A percentile compares a stretch with the other conserved stretches of the same genome.
phyloP scores from a whole-genome alignment of 257 asterid species.

The Solanum paucissectum region DNA sequence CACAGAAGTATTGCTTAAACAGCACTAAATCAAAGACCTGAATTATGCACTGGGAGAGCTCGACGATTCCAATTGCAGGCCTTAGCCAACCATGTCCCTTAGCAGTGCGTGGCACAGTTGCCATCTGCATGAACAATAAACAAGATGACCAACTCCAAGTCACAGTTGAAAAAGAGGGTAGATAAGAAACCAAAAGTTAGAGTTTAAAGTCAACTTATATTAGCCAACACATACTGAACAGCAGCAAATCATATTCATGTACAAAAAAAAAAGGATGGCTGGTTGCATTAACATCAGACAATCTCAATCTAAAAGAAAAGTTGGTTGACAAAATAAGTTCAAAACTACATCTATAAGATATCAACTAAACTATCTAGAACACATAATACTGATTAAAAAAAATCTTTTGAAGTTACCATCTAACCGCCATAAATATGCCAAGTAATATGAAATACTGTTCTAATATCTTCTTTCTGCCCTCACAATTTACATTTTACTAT shows the following conservation, averaged over 20 bases:
- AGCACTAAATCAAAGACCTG: conserved; percentile 37
- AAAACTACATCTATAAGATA: background rate
- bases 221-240: background rate
- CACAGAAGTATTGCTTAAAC: background rate
- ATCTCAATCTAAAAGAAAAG: background rate
- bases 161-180: background rate
- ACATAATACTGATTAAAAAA: background rate
- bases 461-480: background rate
- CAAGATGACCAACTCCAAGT: background rate
- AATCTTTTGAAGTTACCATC: background rate
- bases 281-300: background rate
- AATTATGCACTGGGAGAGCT: conserved; percentile 76
- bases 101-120: conserved; percentile 60
- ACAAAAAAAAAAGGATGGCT: background rate
- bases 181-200: background rate
- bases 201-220: background rate
- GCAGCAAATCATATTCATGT: background rate
- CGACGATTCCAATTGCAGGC: conserved; percentile 74
- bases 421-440: background rate
- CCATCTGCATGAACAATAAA: conserved; percentile 43
- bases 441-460: background rate
- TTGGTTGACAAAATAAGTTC: background rate
- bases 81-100: conserved; percentile 94
- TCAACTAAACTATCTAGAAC: background rate
- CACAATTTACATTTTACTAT: background rate